Percentiles rank a stretch among this genome's conserved stretches.
phyloP scores from a whole-genome alignment of 805 yeast species.

The Kurtzmaniella cleridarum region DNA sequence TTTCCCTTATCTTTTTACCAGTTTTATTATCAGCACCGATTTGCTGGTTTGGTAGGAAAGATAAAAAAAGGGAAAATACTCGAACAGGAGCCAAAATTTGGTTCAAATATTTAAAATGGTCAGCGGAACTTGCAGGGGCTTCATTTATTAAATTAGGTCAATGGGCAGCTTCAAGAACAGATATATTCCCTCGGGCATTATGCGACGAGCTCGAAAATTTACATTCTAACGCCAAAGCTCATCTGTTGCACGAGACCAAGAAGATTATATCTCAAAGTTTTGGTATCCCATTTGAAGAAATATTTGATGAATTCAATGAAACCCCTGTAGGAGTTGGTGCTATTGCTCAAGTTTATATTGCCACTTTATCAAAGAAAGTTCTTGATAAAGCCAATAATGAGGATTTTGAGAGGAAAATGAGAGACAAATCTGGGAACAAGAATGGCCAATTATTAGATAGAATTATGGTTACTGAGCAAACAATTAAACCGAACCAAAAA shows the following conservation, averaged over 20 bases:
- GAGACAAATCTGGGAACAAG: conserved; percentile 10
- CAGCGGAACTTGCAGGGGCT: conserved; percentile 86
- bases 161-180: conserved; percentile 98
- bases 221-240: conserved; percentile 81
- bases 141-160: conserved; percentile 90
- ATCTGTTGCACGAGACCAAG: conserved; percentile 58
- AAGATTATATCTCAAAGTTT: conserved; percentile 55
- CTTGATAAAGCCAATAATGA: conserved; percentile 31
- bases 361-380: conserved; percentile 48
- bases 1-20: conserved; percentile 65
- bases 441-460: conserved; percentile 22
- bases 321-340: conserved; percentile 96
- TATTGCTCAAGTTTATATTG: conserved; percentile 91
- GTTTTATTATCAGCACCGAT: conserved; percentile 63
- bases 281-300: conserved; percentile 53
- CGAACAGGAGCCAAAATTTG: conserved; percentile 64
- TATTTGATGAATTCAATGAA: conserved; percentile 73
- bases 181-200: conserved; percentile 74
- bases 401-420: conserved; percentile 11
- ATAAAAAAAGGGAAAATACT: conserved; percentile 21
- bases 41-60: conserved; percentile 46
- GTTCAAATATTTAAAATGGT: conserved; percentile 58
- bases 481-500: conserved; percentile 39
- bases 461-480: conserved; percentile 29
- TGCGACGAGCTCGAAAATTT: conserved; percentile 71